Base-by-base conservation (phyloP, 2,329 filamentous ascomycete species). In the Penicillium oxalicum region DNA sequence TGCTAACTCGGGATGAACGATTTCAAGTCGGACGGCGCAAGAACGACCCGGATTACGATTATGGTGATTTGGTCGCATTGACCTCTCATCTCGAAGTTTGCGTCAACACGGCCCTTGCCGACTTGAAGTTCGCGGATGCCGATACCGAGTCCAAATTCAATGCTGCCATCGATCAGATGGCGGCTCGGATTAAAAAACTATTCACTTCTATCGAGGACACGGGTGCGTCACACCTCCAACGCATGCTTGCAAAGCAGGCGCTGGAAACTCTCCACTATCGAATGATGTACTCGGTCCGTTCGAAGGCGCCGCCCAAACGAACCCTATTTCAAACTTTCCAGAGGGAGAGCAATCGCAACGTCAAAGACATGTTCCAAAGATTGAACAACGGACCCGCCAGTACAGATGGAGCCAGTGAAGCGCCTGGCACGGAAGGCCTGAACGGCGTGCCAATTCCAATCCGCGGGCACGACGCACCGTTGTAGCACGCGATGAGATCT, bases 221-320 rank as follows among this genome's bases (percentile, higher is more conserved):
- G 1, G 88, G 87, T 36, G 85, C 88, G 39, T 82, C 82, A 24
- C 82, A 86, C 59, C 75, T 93, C 49, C 78, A 79, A 12, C 79
- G 87, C 28, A 86, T 87, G 28, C 83, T 94, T 61, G 82, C 87
- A 9, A 95, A 95, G 68, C 82, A 83, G 46, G 77, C 78, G 9
- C 75, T 95, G 35, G 86, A 94, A 59, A 78, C 83, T 49, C 71
- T 95, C n/a, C 78, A 84, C 50, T 82, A 87, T 60, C 81, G 91
- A 47, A 74, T 96, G 11, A 70, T 82, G 40, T 83, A 86, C 63
- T 78, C 81, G 2, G 83, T 91, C 41, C 77, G 89, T 42, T 87
- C 86, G 9, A 79, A 78, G 56, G 76, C 74, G 40, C 77, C 72
- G 43, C 74, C 74, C 9, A 81, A 77, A 60, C 74, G 73, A 50